Percentiles rank a stretch among this genome's conserved stretches.
Conservation (phyloP, 106 monocot genomes). For the Xerophyta viscosa region DNA sequence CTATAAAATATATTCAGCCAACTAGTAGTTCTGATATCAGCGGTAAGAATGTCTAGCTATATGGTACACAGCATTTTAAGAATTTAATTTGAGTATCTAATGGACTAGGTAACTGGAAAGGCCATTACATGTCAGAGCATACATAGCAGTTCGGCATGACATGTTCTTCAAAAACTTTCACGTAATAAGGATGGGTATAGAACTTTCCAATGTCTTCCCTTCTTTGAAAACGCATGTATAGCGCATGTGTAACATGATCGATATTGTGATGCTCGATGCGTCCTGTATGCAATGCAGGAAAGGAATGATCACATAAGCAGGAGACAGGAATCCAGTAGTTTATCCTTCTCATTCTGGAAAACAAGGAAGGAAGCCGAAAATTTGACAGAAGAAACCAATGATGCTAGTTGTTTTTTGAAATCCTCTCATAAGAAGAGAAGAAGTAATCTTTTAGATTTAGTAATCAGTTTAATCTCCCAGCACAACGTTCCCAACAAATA, state of each 20-base stretch:
- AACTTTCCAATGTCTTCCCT: background rate
- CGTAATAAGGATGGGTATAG: background rate
- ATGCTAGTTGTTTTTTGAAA: background rate
- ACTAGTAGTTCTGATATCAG: no score
- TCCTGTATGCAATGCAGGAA: background rate
- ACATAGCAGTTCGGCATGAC: no score
- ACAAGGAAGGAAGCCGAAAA: background rate
- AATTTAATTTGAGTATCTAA: no score
- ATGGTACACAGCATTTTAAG: no score
- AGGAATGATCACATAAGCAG: background rate
- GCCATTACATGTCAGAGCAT: no score
- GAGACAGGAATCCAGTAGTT: background rate
- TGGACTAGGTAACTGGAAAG: no score
- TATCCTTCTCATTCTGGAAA: background rate
- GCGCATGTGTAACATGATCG: background rate
- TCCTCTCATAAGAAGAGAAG: background rate
- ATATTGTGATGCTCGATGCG: background rate
- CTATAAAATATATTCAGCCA: slow-evolving; percentile 31
- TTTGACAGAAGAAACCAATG: background rate
- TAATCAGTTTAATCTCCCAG: no score
- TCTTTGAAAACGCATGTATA: background rate
- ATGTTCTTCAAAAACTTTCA: no score
- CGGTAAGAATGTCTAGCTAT: no score
- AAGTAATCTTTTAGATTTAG: no score
- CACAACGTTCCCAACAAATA: no score